These are phyloP conservation scores for Blastomyces gilchristii DNA, from an alignment of 2,329 filamentous ascomycete species.

Conservation along the genomic window DNA sequence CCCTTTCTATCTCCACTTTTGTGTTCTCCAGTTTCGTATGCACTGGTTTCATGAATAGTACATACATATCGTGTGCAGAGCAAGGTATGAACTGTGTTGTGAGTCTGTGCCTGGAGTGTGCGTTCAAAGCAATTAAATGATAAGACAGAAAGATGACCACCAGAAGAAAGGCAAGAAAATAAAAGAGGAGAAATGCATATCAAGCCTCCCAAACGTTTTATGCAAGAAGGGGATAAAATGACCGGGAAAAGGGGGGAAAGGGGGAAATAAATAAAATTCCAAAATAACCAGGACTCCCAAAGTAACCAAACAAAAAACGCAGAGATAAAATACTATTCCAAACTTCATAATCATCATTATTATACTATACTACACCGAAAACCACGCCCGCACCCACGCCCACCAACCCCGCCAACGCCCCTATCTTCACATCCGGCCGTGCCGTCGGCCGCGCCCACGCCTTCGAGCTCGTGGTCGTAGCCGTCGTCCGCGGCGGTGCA, in stretches of 20 bases:
- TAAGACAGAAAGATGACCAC: background rate
- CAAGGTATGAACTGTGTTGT: no score
- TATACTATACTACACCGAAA: conserved; percentile 12
- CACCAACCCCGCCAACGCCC: conserved; percentile 8
- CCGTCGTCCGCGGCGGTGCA: background rate
- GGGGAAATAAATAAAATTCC: background rate
- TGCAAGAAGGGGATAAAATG: background rate
- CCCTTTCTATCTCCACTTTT: no score
- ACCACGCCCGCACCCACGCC: conserved; percentile 14
- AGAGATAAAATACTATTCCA: background rate
- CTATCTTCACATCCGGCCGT: conserved; percentile 11
- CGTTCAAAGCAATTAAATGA: no score
- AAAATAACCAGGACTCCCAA: background rate
- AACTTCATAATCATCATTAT: background rate
- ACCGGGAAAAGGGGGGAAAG: background rate
- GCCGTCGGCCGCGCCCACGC: conserved; percentile 8
- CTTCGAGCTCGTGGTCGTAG: conserved; percentile 4
- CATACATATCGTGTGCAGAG: no score
- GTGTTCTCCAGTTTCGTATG: no score
- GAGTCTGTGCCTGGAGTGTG: no score
- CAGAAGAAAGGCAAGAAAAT: background rate
- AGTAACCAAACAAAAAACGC: background rate
- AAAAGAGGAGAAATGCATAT: background rate
- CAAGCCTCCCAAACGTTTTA: background rate
- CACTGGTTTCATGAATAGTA: no score